Evolutionary conservation across 1,139 yeast species (phyloP), one percentile per base, ranked within the genome.

Genomic region (Kazachstania sp.): DNA sequence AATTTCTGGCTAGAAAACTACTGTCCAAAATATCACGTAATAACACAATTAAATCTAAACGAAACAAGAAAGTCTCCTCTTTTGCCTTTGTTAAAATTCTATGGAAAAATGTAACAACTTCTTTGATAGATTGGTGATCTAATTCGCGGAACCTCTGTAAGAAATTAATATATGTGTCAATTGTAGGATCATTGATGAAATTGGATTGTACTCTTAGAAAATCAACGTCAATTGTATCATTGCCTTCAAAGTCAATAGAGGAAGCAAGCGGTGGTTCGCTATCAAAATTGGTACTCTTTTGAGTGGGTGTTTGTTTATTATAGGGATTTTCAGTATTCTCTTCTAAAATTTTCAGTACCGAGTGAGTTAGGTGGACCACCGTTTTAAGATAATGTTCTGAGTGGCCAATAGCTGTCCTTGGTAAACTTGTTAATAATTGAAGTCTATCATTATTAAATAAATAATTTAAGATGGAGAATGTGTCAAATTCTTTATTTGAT

Each of bases 41-140:
- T 1, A 75, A 61, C n/a, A 71, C 62, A 66, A 92, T 77, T 57
- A 92, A 79, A 61, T 92, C 97, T 36, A 92, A 65, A 42, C 96
- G 72, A 59, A 74, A 83, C 37, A 90, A 69, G 12, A 80, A 74
- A 13, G 72, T 58, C 34, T 79, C 79, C 50, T 75, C 77, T 50
- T 81, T 83, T 34, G 79, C 75, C 49, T 79, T 73, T 45, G 83
- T 81, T 56, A 88, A 81, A 0, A 87, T 66, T 36, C 86, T 71
- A 60, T 86, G 88, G 58, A 88, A 80, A 60, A 79, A 90, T 1
- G 82, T 71, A 29, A 92, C 61, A 19, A 84, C 81, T 49, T 75
- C 73, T 56, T 81, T 81, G 43, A 92, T 70, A 48, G 83, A 83
- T 12, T 69, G 73, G 45, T 76, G 78, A 1, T 74, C 67, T 43